A percentile compares a stretch with the other conserved stretches of the same genome.
phyloP scores from a whole-genome alignment of 2,329 filamentous ascomycete species.

The Cladophialophora chaetospira region DNA sequence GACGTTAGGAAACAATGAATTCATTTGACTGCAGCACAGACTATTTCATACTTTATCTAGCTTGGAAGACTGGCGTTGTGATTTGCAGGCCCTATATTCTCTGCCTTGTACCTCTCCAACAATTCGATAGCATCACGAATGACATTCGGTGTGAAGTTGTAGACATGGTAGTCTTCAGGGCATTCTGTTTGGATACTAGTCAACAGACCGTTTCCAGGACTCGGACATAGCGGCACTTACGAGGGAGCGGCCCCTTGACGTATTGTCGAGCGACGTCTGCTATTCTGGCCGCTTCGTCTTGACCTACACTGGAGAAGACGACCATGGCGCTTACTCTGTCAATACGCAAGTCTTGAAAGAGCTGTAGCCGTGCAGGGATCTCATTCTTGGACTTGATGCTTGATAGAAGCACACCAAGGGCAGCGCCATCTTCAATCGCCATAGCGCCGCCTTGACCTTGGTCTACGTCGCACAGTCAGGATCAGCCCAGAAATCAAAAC shows the following conservation, averaged over 20 bases:
- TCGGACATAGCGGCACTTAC: neutral
- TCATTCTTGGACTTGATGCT: slow-evolving; percentile 24
- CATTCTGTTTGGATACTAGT: neutral
- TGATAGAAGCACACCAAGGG: slow-evolving; percentile 51
- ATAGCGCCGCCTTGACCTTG: slow-evolving; percentile 64
- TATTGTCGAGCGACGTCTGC: slow-evolving; percentile 1
- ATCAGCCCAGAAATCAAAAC: neutral
- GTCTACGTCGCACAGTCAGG: slow-evolving; percentile 32
- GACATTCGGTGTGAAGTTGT: slow-evolving; percentile 16
- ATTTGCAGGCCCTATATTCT: neutral
- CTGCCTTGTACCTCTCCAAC: neutral
- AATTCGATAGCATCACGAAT: slow-evolving; percentile 11
- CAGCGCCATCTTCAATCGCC: slow-evolving; percentile 68
- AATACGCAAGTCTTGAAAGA: slow-evolving; percentile 32
- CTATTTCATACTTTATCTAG: too few relatives aligned
- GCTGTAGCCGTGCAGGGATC: slow-evolving; percentile 18
- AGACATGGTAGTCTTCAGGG: slow-evolving; percentile 3
- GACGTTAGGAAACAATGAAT: too few relatives aligned
- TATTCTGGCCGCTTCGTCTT: slow-evolving; percentile 14
- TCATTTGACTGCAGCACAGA: too few relatives aligned
- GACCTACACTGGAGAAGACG: slow-evolving; percentile 31
- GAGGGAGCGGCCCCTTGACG: slow-evolving; percentile 10
- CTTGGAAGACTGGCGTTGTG: too few relatives aligned
- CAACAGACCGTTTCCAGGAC: neutral
- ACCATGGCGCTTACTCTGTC: slow-evolving; percentile 31